A percentile compares a stretch with the other conserved stretches of the same genome.
Evolutionary conservation across 2,329 filamentous ascomycete species (phyloP).

Genomic region (Whalleya microplaca): DNA sequence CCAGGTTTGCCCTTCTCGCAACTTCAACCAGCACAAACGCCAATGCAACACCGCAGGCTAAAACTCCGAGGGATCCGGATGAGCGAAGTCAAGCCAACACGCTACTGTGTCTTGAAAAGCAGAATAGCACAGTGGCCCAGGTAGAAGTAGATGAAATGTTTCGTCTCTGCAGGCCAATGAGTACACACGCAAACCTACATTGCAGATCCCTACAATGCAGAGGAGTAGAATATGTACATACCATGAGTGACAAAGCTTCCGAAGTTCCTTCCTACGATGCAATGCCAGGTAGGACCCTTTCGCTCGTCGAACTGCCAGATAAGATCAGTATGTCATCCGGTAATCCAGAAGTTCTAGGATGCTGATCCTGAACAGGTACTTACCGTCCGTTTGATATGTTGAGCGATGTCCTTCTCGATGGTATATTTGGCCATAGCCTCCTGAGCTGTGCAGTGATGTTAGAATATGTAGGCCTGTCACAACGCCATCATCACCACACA

Average conservation of each 20-base stretch:
- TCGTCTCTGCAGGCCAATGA: conserved; percentile 72
- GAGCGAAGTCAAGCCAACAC: background rate
- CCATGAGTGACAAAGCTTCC: conserved; percentile 98
- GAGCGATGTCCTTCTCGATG: conserved; percentile 59
- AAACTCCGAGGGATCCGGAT: background rate
- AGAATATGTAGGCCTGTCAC: conserved; percentile 12
- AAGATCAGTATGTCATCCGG: conserved; percentile 11
- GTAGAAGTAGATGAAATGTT: conserved; percentile 99
- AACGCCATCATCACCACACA: conserved; percentile 41
- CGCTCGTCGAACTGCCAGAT: conserved; percentile 84
- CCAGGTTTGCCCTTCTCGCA: background rate
- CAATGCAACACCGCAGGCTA: background rate
- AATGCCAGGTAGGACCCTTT: conserved; percentile 99
- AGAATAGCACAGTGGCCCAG: conserved; percentile 97
- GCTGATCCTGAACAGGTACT: conserved; percentile 67
- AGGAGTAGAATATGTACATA: conserved; percentile 47
- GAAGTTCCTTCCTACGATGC: conserved; percentile 97
- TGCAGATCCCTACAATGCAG: background rate
- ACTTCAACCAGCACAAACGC: conserved; percentile 1
- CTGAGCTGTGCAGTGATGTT: conserved; percentile 50
- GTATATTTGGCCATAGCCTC: conserved; percentile 67
- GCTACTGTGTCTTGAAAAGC: conserved; percentile 96
- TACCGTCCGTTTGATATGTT: conserved; percentile 42
- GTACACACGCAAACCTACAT: conserved; percentile 10
- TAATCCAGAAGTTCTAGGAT: conserved; percentile 55